Percentiles rank a stretch among this genome's conserved stretches.
Evolutionary conservation across 2,329 filamentous ascomycete species (phyloP).

Genomic region (Metarhizium anisopliae): DNA sequence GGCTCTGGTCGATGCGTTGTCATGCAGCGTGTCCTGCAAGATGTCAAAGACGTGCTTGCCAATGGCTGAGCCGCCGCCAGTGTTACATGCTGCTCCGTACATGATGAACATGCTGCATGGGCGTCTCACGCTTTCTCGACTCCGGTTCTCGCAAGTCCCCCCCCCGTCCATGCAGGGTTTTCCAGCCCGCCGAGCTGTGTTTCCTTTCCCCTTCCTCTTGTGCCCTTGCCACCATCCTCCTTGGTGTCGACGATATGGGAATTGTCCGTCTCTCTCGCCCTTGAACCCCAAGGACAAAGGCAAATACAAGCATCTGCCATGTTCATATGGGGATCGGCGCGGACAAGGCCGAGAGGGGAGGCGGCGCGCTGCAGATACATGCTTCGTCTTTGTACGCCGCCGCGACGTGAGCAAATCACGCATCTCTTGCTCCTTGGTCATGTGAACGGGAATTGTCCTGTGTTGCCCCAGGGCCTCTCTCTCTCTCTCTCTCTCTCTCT

Average conservation of each 20-base stretch:
- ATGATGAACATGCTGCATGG: too few species aligned
- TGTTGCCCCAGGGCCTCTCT: background rate
- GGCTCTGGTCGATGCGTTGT: constrained; percentile 9
- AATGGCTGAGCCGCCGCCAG: background rate
- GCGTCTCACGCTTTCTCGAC: too few species aligned
- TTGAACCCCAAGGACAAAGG: too few species aligned
- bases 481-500: too few species aligned
- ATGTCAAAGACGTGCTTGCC: background rate
- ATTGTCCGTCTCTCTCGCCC: too few species aligned
- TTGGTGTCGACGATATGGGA: too few species aligned
- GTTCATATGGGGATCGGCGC: too few species aligned
- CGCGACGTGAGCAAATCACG: background rate
- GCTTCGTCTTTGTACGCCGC: background rate
- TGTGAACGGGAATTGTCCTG: background rate
- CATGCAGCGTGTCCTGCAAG: constrained; percentile 4
- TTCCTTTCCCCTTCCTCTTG: too few species aligned
- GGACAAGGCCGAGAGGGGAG: background rate
- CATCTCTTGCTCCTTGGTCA: background rate
- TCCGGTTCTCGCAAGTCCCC: too few species aligned
- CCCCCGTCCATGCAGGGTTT: too few species aligned
- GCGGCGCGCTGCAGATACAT: background rate
- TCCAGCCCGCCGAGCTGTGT: too few species aligned
- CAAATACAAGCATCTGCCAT: too few species aligned
- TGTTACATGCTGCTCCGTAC: background rate
- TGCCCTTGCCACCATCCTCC: background rate